Evolutionary conservation across 148 eudicot genomes (phyloP), one percentile per base, ranked within the genome.

Genomic region (Rhododendron henanense): DNA sequence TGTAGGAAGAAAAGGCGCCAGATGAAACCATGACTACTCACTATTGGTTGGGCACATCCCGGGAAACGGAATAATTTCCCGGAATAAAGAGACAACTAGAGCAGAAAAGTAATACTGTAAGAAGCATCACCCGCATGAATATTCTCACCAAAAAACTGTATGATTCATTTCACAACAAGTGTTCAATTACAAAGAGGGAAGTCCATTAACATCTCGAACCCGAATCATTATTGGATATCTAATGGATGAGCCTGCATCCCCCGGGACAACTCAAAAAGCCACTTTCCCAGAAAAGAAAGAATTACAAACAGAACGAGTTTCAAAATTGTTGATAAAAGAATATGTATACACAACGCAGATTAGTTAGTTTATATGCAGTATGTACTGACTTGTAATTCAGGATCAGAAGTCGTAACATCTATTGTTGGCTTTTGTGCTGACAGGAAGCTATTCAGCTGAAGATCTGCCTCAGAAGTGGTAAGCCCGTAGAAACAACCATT

Each of bases 91-190:
- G 71, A n/a, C 71, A 65, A n/a, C 13, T 23, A n/a, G 13, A 8
- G 31, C 71, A 65, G 71, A 65, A 65, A 65, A 65, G 31, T n/a
- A 2, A 10, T 8, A 23, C 31, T 65, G 71, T 65, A n/a, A 65
- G 31, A 10, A 65, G 71, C 78, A 75, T 44, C 28, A 10, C 23
- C 28, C 4, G n/a, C 79, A 74, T 87, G 55, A 86, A 39, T 25
- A 92, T 59, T 86, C 39, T 86, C 80, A 48, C 90, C 88, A 65
- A 94, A 74, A 75, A 77, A 41, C 80, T 41, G 50, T 77, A 75
- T 39, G 45, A 15, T 18, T 75, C 79, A 37, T 39, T 19, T 35
- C 47, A 37, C 11, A 39, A 75, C 13, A 75, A 77, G 50, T 21
- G 47, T 77, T 77, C n/a, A 77, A 77, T 41, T 77, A 77, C 51